phyloP scores from a whole-genome alignment of 768 basidiomycete species.

The Hirschioporus abietinus region DNA sequence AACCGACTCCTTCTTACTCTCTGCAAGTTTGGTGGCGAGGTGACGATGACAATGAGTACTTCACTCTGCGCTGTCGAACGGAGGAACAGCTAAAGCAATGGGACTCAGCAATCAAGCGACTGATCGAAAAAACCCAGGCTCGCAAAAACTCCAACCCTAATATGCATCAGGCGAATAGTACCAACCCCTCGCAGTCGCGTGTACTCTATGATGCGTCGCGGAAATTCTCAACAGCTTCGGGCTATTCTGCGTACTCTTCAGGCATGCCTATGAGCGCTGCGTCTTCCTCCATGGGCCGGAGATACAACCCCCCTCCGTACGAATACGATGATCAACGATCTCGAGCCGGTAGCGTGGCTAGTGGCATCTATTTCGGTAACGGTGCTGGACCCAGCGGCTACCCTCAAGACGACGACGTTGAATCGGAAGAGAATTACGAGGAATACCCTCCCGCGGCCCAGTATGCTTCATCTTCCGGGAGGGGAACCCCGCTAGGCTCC shows the following conservation, averaged over 20 bases:
- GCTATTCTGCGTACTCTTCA: background rate
- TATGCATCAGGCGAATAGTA: slow-evolving; percentile 41
- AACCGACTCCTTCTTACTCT: slow-evolving; percentile 52
- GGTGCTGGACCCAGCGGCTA: background rate
- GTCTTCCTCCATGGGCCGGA: slow-evolving; percentile 19
- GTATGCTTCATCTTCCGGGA: slow-evolving; percentile 46
- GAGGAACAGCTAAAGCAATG: slow-evolving; percentile 93
- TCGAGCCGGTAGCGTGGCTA: background rate
- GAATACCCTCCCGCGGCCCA: slow-evolving; percentile 56
- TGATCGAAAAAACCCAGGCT: slow-evolving; percentile 73
- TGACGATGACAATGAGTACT: slow-evolving; percentile 88
- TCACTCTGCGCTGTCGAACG: slow-evolving; percentile 87
- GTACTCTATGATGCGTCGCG: background rate
- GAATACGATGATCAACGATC: slow-evolving; percentile 38
- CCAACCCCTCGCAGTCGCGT: slow-evolving; percentile 28
- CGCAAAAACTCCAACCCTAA: slow-evolving; percentile 65
- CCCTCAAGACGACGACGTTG: background rate
- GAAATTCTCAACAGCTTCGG: slow-evolving; percentile 25
- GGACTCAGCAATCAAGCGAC: slow-evolving; percentile 83
- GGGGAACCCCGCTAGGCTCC: slow-evolving; percentile 65
- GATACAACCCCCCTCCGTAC: slow-evolving; percentile 58
- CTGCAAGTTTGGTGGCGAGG: slow-evolving; percentile 94
- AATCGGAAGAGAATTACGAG: slow-evolving; percentile 35
- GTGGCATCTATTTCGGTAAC: slow-evolving; percentile 19
- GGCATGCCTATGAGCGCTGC: slow-evolving; percentile 31